Conservation (phyloP, 495 filamentous ascomycete species). For the Acidiella bohemica region DNA sequence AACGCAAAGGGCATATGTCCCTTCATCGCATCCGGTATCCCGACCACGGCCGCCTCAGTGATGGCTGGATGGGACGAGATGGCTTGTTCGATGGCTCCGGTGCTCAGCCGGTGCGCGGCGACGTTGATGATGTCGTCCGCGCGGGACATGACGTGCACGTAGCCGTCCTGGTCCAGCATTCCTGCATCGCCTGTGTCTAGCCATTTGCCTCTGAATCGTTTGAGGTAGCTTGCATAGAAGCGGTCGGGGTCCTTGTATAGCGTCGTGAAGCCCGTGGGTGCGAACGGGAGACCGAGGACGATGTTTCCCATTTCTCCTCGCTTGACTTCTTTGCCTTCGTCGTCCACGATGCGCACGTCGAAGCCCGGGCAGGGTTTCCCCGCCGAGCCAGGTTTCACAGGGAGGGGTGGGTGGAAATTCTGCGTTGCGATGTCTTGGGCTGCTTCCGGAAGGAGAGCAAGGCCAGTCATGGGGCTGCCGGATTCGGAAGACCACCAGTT, state of each 20-base stretch:
- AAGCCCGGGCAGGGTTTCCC: constrained; percentile 87
- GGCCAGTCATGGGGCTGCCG: constrained; percentile 74
- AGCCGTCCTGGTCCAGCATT: constrained; percentile 63
- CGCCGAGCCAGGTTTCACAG: constrained; percentile 69
- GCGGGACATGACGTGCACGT: constrained; percentile 75
- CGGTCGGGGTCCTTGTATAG: constrained; percentile 73
- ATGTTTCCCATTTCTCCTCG: constrained; percentile 79
- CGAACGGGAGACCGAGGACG: constrained; percentile 66
- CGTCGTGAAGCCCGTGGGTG: constrained; percentile 71
- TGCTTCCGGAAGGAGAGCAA: constrained; percentile 49
- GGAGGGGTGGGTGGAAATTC: constrained; percentile 27
- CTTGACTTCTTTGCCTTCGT: constrained; percentile 54
- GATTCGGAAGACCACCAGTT: constrained; percentile 97
- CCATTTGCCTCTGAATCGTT: constrained; percentile 66
- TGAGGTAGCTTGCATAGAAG: constrained; percentile 70
- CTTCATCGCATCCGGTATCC: constrained; percentile 73
- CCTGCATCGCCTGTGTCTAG: constrained; percentile 87
- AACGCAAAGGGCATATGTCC: constrained; percentile 88
- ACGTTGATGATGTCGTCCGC: constrained; percentile 93
- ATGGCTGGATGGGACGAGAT: constrained; percentile 66
- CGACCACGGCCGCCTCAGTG: constrained; percentile 71
- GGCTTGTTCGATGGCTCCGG: constrained; percentile 79
- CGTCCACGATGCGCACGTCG: constrained; percentile 70
- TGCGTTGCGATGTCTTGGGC: constrained; percentile 31
- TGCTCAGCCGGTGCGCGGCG: constrained; percentile 82